Evolutionary conservation across 495 filamentous ascomycete genomes (phyloP), one percentile per base, ranked within the genome.

Genomic region (Peziza echinospora): DNA sequence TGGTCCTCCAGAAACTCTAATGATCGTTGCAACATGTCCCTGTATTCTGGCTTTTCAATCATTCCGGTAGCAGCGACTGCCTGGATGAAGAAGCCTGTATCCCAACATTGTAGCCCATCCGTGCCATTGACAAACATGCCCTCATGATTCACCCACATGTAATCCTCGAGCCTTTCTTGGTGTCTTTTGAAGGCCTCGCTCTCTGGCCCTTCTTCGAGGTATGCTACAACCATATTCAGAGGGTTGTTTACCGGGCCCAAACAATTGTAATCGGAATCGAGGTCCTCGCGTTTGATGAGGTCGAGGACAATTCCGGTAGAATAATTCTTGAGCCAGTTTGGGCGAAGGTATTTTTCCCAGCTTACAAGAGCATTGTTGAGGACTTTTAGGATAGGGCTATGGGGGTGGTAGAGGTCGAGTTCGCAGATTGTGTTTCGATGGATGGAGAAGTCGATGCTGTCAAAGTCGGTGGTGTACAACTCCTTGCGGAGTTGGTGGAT

Each of bases 71-170:
- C 82, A 47, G 80, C 68, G 24, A 82, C 71, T 7, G 78, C 76
- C 59, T 93, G 85, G 21, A 93, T 84, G 34, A 78, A 63, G 56
- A 93, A 94, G 0, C 82, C 70, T 0, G 89, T 97, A 57, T 97
- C 89, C 89, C 89, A 97, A 39, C 75, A 79, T 63, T 97, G 89
- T 11, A 93, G 84, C 13, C 89, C 89, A 55, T 97, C 94, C 26
- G 89, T 97, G 26, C 89, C 89, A 60, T 94, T 94, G 61, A 77
- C 77, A 17, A 94, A 67, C 81, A 97, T 84, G 22, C 89, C 89
- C 60, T 94, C 89, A 34, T 72, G 50, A 34, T 87, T 93, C 47
- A 96, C 66, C 91, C 91, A 97, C 49, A 96, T 66, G 49, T 80
- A 89, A 52, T 97, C 91, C 30, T 80, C 65, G 21, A 89, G 60